phyloP scores from a whole-genome alignment of 352 stramenopile genomes.

The Phytophthora sp. region DNA sequence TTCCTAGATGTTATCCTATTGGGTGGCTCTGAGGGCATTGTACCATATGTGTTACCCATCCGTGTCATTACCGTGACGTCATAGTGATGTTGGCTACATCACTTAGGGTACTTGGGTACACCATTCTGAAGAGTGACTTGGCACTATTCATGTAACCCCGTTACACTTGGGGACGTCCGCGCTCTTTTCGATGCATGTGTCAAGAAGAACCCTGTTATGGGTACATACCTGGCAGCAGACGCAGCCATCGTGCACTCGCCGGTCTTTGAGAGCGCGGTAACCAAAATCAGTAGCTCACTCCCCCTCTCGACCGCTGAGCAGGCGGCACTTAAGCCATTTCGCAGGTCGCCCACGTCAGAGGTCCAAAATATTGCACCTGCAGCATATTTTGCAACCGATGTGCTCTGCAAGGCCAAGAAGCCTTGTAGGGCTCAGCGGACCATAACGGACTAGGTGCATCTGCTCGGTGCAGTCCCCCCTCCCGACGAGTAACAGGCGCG shows the following conservation, averaged over 20 bases:
- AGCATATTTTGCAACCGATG: constrained; percentile 8
- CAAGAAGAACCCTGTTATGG: too few relatives aligned
- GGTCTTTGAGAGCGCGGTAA: constrained; percentile 12
- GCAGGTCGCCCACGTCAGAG: too few relatives aligned
- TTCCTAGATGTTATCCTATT: too few relatives aligned
- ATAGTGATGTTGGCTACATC: too few relatives aligned
- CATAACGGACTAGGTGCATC: too few relatives aligned
- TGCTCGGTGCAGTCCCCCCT: neutral
- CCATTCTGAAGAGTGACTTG: too few relatives aligned
- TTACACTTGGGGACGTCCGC: constrained; percentile 15
- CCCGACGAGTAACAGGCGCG: neutral
- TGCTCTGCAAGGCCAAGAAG: constrained; percentile 14
- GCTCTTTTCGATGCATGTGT: constrained; percentile 17
- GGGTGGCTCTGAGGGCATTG: too few relatives aligned
- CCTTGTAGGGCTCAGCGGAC: neutral
- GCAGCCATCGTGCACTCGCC: constrained; percentile 22
- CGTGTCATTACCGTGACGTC: too few relatives aligned
- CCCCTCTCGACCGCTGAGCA: constrained; percentile 5
- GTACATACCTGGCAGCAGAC: constrained; percentile 2
- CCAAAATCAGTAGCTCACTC: constrained; percentile 13
- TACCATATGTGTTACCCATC: too few relatives aligned
- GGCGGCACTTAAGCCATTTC: neutral
- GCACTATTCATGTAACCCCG: too few relatives aligned
- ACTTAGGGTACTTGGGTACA: too few relatives aligned
- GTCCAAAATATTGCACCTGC: too few relatives aligned